Percentiles rank a stretch among this genome's conserved stretches.
Conservation (phyloP, 1,139 yeast genomes). For the Hyphopichia fennica region DNA sequence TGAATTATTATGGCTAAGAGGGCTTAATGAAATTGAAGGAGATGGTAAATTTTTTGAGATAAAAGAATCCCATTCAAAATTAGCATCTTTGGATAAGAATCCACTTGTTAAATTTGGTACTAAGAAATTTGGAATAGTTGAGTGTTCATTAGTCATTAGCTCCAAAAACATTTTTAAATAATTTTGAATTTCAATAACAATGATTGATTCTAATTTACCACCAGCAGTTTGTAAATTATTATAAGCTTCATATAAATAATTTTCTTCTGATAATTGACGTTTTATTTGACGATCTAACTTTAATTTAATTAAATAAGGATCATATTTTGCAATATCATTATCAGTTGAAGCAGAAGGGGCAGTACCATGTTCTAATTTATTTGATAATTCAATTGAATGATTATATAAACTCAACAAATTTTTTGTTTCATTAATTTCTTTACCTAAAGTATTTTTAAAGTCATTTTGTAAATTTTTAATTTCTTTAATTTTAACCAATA, state of each 20-base stretch:
- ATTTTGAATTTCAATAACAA: conserved; percentile 81
- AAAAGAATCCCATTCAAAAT: conserved; percentile 88
- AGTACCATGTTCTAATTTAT: conserved; percentile 30
- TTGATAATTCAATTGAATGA: conserved; percentile 39
- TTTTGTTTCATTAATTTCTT: conserved; percentile 68
- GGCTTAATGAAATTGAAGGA: conserved; percentile 29
- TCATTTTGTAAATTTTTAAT: conserved; percentile 80
- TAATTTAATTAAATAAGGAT: conserved; percentile 79
- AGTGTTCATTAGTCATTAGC: conserved; percentile 66
- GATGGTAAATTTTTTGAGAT: conserved; percentile 62
- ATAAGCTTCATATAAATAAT: conserved; percentile 83
- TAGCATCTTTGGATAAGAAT: conserved; percentile 72
- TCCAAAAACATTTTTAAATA: conserved; percentile 74
- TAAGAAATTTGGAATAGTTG: conserved; percentile 62
- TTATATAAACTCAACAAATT: conserved; percentile 48
- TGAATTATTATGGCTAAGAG: conserved; percentile 27
- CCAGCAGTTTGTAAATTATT: conserved; percentile 86
- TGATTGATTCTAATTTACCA: conserved; percentile 83
- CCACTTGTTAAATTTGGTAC: conserved; percentile 71
- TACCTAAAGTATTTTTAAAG: conserved; percentile 71
- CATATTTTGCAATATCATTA: conserved; percentile 52
- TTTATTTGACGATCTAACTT: conserved; percentile 74
- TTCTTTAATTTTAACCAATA: conserved; percentile 82
- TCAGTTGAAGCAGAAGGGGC: conserved; percentile 11
- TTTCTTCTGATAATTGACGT: conserved; percentile 79